Conservation (phyloP, 805 yeast species). For the Wickerhamomyces subpelliculosus region DNA sequence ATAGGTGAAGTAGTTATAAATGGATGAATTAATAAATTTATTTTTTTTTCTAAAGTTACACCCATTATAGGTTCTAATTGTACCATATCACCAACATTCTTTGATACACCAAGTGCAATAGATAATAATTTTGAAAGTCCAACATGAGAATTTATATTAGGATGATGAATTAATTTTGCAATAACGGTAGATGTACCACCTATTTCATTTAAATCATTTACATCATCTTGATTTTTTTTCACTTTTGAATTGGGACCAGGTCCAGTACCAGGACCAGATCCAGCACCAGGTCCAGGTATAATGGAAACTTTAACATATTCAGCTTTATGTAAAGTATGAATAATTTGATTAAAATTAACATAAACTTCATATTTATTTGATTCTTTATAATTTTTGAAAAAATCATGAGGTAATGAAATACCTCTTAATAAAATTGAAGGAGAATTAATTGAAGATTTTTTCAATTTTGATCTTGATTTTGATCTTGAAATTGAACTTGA, state of each 20-base stretch:
- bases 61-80: constrained; percentile 35
- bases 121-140: constrained; percentile 51
- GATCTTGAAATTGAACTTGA: constrained; percentile 12
- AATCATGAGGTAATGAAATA: constrained; percentile 46
- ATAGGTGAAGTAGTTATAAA: constrained; percentile 33
- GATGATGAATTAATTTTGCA: constrained; percentile 42
- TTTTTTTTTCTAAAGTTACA: background rate
- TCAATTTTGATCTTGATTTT: constrained; percentile 5
- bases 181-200: constrained; percentile 24
- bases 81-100: constrained; percentile 45
- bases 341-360: constrained; percentile 34
- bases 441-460: constrained; percentile 12
- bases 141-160: constrained; percentile 30
- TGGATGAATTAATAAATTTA: constrained; percentile 39
- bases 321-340: constrained; percentile 26
- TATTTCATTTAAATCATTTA: constrained; percentile 5
- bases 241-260: constrained; percentile 39
- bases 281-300: constrained; percentile 46
- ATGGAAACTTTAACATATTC: constrained; percentile 46
- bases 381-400: constrained; percentile 21
- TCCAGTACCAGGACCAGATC: no score
- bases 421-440: constrained; percentile 44
- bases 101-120: constrained; percentile 46
- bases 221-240: constrained; percentile 9
- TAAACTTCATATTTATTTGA: constrained; percentile 34